phyloP scores from a whole-genome alignment of 2,329 filamentous ascomycete genomes.

The Trichoderma gracile region DNA sequence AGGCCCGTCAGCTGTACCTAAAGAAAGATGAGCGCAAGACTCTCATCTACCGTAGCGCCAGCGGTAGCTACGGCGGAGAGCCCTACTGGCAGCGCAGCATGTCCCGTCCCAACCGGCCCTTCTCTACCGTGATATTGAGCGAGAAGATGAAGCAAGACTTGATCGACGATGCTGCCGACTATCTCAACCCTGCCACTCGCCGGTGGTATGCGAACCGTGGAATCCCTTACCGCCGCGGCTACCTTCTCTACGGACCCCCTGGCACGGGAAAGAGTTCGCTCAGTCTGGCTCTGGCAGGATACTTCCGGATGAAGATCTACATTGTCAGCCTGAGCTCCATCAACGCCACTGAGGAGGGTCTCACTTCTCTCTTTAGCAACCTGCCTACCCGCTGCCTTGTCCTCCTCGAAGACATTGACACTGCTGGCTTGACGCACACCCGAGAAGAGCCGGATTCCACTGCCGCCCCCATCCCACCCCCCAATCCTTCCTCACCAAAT shows the following conservation, averaged over 20 bases:
- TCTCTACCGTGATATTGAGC: constrained; percentile 66
- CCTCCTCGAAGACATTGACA: constrained; percentile 75
- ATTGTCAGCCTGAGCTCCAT: constrained; percentile 67
- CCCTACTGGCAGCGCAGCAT: constrained; percentile 63
- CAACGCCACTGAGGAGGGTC: constrained; percentile 63
- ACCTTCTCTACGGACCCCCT: constrained; percentile 77
- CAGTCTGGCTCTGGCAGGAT: constrained; percentile 68
- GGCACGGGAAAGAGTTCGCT: constrained; percentile 78
- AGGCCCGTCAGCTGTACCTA: constrained; percentile 57
- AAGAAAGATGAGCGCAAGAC: constrained; percentile 63
- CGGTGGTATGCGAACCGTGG: constrained; percentile 84
- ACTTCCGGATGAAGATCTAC: constrained; percentile 70
- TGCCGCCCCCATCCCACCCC: constrained; percentile 15
- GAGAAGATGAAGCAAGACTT: constrained; percentile 61
- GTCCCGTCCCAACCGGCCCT: constrained; percentile 59
- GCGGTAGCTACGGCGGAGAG: constrained; percentile 43
- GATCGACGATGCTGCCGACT: constrained; percentile 62
- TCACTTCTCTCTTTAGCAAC: constrained; percentile 63
- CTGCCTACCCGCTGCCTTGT: constrained; percentile 71
- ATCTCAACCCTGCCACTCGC: constrained; percentile 61
- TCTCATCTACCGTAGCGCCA: constrained; percentile 62
- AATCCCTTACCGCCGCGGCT: constrained; percentile 82
- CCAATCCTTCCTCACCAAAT: constrained; percentile 15
- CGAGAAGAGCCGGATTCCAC: constrained; percentile 41
- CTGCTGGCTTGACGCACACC: constrained; percentile 66